A percentile compares a stretch with the other conserved stretches of the same genome.
Conservation (phyloP, 441 rosid genomes). For the Isatis lusitanica region DNA sequence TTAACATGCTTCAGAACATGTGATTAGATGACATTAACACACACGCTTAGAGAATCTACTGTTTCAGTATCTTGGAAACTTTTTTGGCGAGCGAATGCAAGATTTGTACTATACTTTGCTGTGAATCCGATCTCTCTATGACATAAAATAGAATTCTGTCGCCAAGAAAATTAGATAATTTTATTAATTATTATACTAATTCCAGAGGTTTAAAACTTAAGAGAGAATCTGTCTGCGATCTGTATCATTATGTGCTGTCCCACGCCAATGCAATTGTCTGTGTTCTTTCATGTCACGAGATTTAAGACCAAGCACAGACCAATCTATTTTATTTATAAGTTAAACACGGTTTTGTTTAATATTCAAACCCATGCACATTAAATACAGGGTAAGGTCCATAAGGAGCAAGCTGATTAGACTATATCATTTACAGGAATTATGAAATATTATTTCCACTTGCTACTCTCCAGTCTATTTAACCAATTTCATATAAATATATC, state of each 20-base stretch:
- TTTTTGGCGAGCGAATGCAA: conserved; percentile 9
- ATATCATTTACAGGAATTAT: not conserved
- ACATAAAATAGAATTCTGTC: not conserved
- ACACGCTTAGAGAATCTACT: conserved; percentile 17
- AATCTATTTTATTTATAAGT: conserved; percentile 11
- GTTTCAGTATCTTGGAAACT: conserved; percentile 3
- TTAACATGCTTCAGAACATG: not conserved
- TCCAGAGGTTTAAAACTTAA: conserved; percentile 17
- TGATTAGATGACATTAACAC: not conserved
- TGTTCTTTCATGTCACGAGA: conserved; percentile 28
- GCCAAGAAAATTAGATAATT: not conserved
- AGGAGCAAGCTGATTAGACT: conserved; percentile 24
- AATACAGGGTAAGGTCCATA: conserved; percentile 19
- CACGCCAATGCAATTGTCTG: conserved; percentile 28
- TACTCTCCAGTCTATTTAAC: conserved; percentile 1
- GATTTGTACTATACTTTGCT: conserved; percentile 16
- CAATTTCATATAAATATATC: not conserved
- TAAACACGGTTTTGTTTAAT: conserved; percentile 22
- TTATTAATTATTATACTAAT: not conserved
- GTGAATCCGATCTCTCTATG: conserved; percentile 6
- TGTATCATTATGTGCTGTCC: conserved; percentile 30
- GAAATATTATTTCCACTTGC: conserved; percentile 11
- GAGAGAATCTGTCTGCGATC: conserved; percentile 23
- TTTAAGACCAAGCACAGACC: conserved; percentile 31
- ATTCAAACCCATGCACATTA: conserved; percentile 25